These are phyloP conservation scores for Cichorium intybus DNA, from an alignment of 140 eudicot species.

Conservation along the genomic window DNA sequence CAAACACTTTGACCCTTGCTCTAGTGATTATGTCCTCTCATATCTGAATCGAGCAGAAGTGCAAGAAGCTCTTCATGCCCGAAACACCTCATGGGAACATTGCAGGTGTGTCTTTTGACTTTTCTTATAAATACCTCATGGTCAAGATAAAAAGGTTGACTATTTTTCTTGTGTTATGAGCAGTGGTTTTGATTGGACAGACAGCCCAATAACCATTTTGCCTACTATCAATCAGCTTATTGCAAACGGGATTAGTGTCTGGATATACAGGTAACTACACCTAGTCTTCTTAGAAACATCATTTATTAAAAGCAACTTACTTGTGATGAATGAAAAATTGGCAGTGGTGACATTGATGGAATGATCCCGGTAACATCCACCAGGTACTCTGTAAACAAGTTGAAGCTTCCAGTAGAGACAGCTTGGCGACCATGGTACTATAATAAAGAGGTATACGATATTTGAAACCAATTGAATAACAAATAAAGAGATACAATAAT, in stretches of 20 bases:
- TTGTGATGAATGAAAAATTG: neutral
- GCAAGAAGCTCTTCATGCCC: constrained; percentile 58
- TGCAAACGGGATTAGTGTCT: constrained; percentile 31
- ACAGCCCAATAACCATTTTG: constrained; percentile 40
- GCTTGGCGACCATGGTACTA: constrained; percentile 50
- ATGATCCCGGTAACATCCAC: constrained; percentile 49
- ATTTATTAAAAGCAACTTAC: neutral
- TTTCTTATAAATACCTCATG: neutral
- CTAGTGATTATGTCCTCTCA: constrained; percentile 30
- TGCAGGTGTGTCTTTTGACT: constrained; percentile 48
- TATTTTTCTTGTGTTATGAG: neutral
- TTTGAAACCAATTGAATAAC: neutral
- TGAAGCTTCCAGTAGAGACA: constrained; percentile 34
- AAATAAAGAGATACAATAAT: neutral
- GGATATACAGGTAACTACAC: constrained; percentile 49
- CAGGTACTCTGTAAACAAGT: constrained; percentile 39
- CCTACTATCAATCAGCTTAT: constrained; percentile 47
- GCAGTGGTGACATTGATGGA: constrained; percentile 50
- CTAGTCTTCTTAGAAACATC: neutral
- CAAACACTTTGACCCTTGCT: constrained; percentile 53
- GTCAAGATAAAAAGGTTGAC: neutral
- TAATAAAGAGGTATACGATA: constrained; percentile 29
- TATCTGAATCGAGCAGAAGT: constrained; percentile 51
- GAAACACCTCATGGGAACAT: constrained; percentile 36
- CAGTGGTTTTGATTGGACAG: constrained; percentile 35